phyloP scores from a whole-genome alignment of 2,329 filamentous ascomycete genomes.

The Cordyceps cateniannulata region DNA sequence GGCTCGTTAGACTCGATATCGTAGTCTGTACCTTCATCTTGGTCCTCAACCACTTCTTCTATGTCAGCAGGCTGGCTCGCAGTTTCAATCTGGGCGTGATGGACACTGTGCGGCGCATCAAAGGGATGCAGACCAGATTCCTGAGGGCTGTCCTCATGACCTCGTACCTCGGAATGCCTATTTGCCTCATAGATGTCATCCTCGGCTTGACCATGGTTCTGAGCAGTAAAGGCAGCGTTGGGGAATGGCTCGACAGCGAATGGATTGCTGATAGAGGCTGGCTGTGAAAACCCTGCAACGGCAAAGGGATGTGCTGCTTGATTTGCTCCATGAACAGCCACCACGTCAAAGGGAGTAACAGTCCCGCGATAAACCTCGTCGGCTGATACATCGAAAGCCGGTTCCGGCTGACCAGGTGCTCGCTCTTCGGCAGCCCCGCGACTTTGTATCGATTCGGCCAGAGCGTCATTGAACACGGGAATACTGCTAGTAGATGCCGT shows the following conservation, averaged over 20 bases:
- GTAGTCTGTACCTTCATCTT: conserved; percentile 17
- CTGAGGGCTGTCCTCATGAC: background rate
- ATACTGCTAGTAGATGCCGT: conserved; percentile 9
- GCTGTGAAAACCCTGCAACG: background rate
- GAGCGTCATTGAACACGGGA: conserved; percentile 7
- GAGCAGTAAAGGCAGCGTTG: background rate
- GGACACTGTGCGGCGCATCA: background rate
- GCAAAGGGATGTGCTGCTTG: background rate
- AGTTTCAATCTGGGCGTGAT: background rate
- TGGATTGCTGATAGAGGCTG: background rate
- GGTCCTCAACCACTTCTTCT: conserved; percentile 16
- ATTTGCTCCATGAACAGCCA: background rate
- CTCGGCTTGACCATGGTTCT: background rate
- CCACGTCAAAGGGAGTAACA: background rate
- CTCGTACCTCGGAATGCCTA: background rate
- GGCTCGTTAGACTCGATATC: conserved; percentile 3
- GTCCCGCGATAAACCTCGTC: background rate
- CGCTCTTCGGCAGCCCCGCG: background rate
- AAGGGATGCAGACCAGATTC: background rate
- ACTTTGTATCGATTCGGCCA: conserved; percentile 5
- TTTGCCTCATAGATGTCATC: conserved; percentile 13
- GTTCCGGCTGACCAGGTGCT: background rate
- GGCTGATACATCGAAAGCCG: background rate
- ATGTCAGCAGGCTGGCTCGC: background rate
- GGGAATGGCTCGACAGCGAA: conserved; percentile 5